Base-by-base conservation (phyloP, 768 basidiomycete genomes). In the Udeniomyces megalosporus region DNA sequence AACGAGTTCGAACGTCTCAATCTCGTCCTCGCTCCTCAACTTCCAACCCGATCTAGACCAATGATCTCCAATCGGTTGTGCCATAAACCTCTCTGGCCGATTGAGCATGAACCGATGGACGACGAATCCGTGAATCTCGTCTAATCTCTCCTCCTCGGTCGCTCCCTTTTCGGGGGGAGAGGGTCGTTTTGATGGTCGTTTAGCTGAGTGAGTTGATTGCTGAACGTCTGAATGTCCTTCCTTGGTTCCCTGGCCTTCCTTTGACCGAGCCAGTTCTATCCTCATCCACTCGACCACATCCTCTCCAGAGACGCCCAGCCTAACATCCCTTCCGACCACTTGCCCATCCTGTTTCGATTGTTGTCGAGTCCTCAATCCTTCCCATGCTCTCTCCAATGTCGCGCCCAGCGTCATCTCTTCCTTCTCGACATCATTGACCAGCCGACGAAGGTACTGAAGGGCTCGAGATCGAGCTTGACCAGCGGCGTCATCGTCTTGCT, bases 401-500 rank as follows among this genome's bases (percentile, higher is more conserved):
- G 48, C 29, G 4, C 38, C 47, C 3, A 50, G 17, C 34, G 46
- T 46, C 20, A 12, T 57, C 42, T 38, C 24, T 7, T 45, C 15
- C 44, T 44, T 44, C 7, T 38, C 46, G 28, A 38, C 46, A 31
- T 60, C 24, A 3, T 31, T 51, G 49, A 51, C 10, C 11, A 50
- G 50, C 32, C 7, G 17, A 22, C 82, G 80, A 24, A 89, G 68
- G n/a, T 74, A 76, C 67, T 77, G 80, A 28, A 87, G 76, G 22
- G 84, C 78, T 58, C 81, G 77, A 3, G 86, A 77, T 2, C 89
- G 79, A 2, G 88, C 86, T 29, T 42, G 38, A 42, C 38, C n/a
- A n/a, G n/a, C n/a, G n/a, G n/a, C n/a, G n/a, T n/a, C n/a, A n/a
- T n/a, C n/a, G n/a, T n/a, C n/a, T n/a, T n/a, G n/a, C n/a, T n/a